These are phyloP conservation scores for Metschnikowia shivogae DNA, from an alignment of 805 yeast genomes.

Conservation along the genomic window DNA sequence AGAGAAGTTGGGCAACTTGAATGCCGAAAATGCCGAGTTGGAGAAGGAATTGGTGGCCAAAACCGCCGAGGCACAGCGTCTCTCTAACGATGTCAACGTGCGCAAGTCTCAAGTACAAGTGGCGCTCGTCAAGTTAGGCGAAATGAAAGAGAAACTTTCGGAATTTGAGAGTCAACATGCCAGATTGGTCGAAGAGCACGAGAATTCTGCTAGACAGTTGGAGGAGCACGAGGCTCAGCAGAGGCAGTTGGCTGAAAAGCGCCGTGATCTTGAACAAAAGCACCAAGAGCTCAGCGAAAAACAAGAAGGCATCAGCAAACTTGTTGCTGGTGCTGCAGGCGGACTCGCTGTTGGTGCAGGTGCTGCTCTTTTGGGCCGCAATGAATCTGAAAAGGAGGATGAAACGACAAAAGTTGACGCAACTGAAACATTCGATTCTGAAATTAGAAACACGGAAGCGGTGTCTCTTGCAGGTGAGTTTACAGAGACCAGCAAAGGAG, in stretches of 20 bases:
- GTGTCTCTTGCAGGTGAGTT: neutral
- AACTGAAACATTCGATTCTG: neutral
- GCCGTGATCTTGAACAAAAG: neutral
- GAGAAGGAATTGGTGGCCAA: constrained; percentile 52
- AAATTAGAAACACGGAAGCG: neutral
- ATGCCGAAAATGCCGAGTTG: constrained; percentile 60
- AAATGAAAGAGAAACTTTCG: constrained; percentile 26
- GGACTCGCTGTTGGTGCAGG: constrained; percentile 2
- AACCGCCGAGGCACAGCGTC: constrained; percentile 54
- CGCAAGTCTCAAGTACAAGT: constrained; percentile 67
- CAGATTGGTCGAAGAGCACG: constrained; percentile 9
- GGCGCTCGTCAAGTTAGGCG: constrained; percentile 46
- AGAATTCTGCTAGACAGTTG: constrained; percentile 1
- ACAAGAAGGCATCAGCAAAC: neutral
- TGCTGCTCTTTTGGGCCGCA: neutral
- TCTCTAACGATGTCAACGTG: constrained; percentile 60
- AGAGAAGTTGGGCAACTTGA: constrained; percentile 62
- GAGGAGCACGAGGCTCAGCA: constrained; percentile 5
- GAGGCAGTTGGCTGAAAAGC: constrained; percentile 8
- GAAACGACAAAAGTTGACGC: neutral
- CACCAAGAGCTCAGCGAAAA: constrained; percentile 8
- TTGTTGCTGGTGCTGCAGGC: constrained; percentile 4
- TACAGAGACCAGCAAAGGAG: neutral
- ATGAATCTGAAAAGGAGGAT: too few species aligned
- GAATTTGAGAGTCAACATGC: constrained; percentile 25